These are phyloP conservation scores for Pterocarpus macrocarpus DNA, from an alignment of 306 rosid genomes.

Conservation along the genomic window DNA sequence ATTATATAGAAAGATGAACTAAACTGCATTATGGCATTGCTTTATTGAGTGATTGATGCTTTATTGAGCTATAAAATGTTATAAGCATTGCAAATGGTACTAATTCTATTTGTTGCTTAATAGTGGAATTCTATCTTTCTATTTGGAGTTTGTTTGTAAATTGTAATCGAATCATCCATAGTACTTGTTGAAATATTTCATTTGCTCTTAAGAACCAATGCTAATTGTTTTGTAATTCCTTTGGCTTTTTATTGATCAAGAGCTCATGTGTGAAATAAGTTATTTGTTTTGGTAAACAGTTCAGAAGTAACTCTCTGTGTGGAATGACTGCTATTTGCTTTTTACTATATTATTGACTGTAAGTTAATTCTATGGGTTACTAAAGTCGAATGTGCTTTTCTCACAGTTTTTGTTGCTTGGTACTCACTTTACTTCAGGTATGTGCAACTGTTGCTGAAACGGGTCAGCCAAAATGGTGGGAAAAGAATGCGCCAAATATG, in stretches of 20 bases:
- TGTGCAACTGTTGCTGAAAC: conserved; percentile 79
- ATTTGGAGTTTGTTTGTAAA: conserved; percentile 4
- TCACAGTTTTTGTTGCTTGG: conserved; percentile 45
- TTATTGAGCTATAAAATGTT: conserved; percentile 7
- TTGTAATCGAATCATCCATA: neutral
- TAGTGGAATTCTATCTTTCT: conserved; percentile 2
- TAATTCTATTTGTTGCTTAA: conserved; percentile 13
- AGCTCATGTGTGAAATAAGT: conserved; percentile 22
- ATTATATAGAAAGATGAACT: conserved; percentile 16
- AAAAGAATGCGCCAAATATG: conserved; percentile 93
- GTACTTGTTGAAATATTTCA: conserved; percentile 13
- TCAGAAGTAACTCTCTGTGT: conserved; percentile 5
- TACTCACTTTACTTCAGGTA: conserved; percentile 63
- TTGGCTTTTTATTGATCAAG: conserved; percentile 19
- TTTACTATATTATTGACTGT: neutral
- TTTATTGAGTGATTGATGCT: conserved; percentile 11
- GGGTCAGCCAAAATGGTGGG: conserved; percentile 99
- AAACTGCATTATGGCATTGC: neutral
- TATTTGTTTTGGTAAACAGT: conserved; percentile 7
- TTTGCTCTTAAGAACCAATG: conserved; percentile 19
- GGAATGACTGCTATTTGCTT: conserved; percentile 12
- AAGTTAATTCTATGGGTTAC: conserved; percentile 26
- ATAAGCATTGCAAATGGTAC: conserved; percentile 6
- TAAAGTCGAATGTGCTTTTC: conserved; percentile 30
- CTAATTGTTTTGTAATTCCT: neutral